Evolutionary conservation across 768 basidiomycete genomes (phyloP).

Genomic region (Nevesoporus exiguus): DNA sequence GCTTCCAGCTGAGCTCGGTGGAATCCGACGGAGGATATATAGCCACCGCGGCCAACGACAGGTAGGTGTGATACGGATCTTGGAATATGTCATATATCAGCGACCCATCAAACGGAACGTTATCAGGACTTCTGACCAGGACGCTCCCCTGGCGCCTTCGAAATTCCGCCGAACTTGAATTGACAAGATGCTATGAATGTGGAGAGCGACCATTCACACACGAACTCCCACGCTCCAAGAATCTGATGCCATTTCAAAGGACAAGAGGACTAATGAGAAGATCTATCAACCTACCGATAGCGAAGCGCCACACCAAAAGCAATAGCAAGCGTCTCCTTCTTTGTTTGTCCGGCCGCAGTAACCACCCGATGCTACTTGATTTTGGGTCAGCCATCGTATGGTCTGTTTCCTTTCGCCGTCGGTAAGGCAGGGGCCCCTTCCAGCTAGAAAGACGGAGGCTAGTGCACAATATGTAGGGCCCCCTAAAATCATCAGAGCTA

Average conservation of each 20-base stretch:
- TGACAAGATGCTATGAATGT: slow-evolving; percentile 74
- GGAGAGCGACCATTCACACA: slow-evolving; percentile 55
- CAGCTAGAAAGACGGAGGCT: slow-evolving; percentile 63
- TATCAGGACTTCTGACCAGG: slow-evolving; percentile 52
- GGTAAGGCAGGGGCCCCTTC: slow-evolving; percentile 23
- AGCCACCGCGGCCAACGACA: slow-evolving; percentile 78
- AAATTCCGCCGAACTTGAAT: slow-evolving; percentile 85
- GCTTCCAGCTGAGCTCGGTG: slow-evolving; percentile 45
- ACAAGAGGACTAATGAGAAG: not conserved
- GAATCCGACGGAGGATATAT: slow-evolving; percentile 50
- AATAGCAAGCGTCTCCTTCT: slow-evolving; percentile 89
- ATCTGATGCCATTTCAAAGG: slow-evolving; percentile 46
- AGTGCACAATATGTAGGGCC: slow-evolving; percentile 93
- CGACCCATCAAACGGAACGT: not conserved
- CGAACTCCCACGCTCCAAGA: slow-evolving; percentile 54
- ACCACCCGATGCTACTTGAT: slow-evolving; percentile 65
- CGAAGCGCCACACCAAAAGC: slow-evolving; percentile 90
- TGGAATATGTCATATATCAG: slow-evolving; percentile 12
- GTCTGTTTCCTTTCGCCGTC: slow-evolving; percentile 48
- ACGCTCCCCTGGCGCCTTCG: slow-evolving; percentile 74
- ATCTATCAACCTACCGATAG: slow-evolving; percentile 51
- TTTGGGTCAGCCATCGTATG: slow-evolving; percentile 73
- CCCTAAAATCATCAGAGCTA: slow-evolving; percentile 42
- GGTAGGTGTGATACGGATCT: slow-evolving; percentile 97
- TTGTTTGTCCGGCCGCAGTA: slow-evolving; percentile 90